Evolutionary conservation across 805 yeast genomes (phyloP).

Genomic region (Saturnispora sanitii): DNA sequence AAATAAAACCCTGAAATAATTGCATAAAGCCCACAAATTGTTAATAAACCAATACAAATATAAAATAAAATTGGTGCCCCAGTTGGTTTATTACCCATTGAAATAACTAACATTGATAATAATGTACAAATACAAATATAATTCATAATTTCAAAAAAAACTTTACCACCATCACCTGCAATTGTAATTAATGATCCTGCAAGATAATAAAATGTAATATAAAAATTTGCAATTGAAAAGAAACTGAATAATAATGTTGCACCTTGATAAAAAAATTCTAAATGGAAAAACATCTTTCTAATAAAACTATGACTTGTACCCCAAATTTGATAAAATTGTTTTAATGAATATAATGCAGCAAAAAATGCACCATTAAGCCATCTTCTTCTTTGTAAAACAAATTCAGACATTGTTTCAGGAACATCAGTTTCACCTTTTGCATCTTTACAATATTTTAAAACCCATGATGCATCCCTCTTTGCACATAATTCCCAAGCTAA

Average conservation of each 20-base stretch:
- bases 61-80: conserved; percentile 80
- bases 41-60: conserved; percentile 58
- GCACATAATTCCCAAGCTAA: conserved; percentile 95
- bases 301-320: conserved; percentile 69
- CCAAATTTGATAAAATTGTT: conserved; percentile 86
- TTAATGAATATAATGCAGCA: conserved; percentile 85
- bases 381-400: conserved; percentile 91
- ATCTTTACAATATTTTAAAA: conserved; percentile 79
- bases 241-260: conserved; percentile 74
- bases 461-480: conserved; percentile 74
- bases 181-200: conserved; percentile 72
- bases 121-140: conserved; percentile 75
- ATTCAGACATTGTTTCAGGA: conserved; percentile 90
- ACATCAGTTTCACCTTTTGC: conserved; percentile 97
- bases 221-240: conserved; percentile 88
- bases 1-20: conserved; percentile 75
- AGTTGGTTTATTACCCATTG: conserved; percentile 97
- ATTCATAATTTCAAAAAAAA: conserved; percentile 76
- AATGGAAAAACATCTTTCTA: conserved; percentile 73
- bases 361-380: conserved; percentile 98
- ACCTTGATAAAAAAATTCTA: conserved; percentile 86
- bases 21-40: conserved; percentile 74
- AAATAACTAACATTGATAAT: conserved; percentile 80
- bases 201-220: conserved; percentile 82
- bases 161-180: conserved; percentile 66